These are phyloP conservation scores for Collybiopsis luxurians DNA, from an alignment of 768 basidiomycete species.

Conservation along the genomic window DNA sequence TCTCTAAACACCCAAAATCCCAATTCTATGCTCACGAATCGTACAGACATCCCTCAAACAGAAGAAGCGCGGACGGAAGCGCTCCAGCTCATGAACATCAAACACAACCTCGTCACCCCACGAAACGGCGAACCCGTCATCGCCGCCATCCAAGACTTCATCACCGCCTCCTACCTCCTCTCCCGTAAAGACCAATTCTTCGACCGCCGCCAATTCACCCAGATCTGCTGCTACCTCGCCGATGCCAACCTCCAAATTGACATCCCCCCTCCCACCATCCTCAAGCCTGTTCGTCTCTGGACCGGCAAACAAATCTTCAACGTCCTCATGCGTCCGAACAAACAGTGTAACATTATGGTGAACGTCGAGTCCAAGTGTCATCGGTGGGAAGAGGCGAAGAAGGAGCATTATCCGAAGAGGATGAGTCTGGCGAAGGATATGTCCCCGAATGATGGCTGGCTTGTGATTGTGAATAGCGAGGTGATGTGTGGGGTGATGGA, in stretches of 20 bases:
- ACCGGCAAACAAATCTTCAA: slow-evolving; percentile 99
- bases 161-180: slow-evolving; percentile 95
- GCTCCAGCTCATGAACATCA: slow-evolving; percentile 94
- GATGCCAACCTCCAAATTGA: slow-evolving; percentile 93
- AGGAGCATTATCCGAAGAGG: slow-evolving; percentile 54
- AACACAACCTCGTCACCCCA: slow-evolving; percentile 95
- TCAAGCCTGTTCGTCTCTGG: slow-evolving; percentile 93
- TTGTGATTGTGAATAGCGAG: slow-evolving; percentile 96
- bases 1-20: too few species aligned
- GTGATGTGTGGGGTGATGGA: slow-evolving; percentile 99
- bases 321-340: slow-evolving; percentile 94
- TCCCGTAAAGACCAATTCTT: slow-evolving; percentile 92
- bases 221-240: slow-evolving; percentile 92
- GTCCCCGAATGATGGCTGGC: slow-evolving; percentile 96
- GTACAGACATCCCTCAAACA: slow-evolving; percentile 99
- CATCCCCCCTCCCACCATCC: slow-evolving; percentile 90
- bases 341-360: slow-evolving; percentile 74
- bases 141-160: slow-evolving; percentile 99
- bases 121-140: slow-evolving; percentile 99
- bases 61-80: slow-evolving; percentile 98
- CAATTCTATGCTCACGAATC: too few species aligned
- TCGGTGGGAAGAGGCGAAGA: slow-evolving; percentile 76
- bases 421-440: slow-evolving; percentile 75
- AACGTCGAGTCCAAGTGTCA: slow-evolving; percentile 97
- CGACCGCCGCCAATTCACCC: slow-evolving; percentile 91